Evolutionary conservation across 2,329 filamentous ascomycete species (phyloP), one percentile per base, ranked within the genome.

Genomic region (Aspergillus alliaceus): DNA sequence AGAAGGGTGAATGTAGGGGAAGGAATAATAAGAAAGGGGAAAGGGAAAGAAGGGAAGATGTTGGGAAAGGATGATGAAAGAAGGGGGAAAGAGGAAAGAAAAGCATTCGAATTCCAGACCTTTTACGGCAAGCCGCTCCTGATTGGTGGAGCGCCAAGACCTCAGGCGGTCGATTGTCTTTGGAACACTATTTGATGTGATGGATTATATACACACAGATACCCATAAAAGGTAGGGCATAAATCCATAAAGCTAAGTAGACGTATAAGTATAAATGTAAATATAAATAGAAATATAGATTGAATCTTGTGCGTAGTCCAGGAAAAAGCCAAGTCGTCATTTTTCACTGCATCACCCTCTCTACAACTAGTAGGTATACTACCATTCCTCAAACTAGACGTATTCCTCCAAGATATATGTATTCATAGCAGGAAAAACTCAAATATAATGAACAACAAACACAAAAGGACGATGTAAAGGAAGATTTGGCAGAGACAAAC

Each of bases 51-150:
- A 57, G 49, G 51, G 46, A 48, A 48, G 22, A 44, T 15, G 40
- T 27, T 44, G 22, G 40, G 20, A n/a, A 24, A 15, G 56, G 58
- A 59, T 59, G 63, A 62, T 64, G 62, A 62, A 66, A 60, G 59
- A 60, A 65, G 58, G 58, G 56, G 56, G 57, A 58, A n/a, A 53
- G 51, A 48, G 46, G 58, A 49, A 46, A 57, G 42, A 46, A 25
- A 15, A 24, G 42, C 7, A 29, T 29, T 12, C 20, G 44, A 48
- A 48, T 48, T 48, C 44, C 44, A 48, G 44, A 32, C 44, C 44
- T 32, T 48, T 31, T 48, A 31, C 25, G 29, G 27, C n/a, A 48
- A 32, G 44, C 27, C 27, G 44, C 44, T 48, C 44, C 32, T 32
- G n/a, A n/a, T n/a, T 32, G 25, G 44, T 48, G 44, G 44, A 48